phyloP scores from a whole-genome alignment of 1,284 basidiomycete species.

The Leccinum laetum region DNA sequence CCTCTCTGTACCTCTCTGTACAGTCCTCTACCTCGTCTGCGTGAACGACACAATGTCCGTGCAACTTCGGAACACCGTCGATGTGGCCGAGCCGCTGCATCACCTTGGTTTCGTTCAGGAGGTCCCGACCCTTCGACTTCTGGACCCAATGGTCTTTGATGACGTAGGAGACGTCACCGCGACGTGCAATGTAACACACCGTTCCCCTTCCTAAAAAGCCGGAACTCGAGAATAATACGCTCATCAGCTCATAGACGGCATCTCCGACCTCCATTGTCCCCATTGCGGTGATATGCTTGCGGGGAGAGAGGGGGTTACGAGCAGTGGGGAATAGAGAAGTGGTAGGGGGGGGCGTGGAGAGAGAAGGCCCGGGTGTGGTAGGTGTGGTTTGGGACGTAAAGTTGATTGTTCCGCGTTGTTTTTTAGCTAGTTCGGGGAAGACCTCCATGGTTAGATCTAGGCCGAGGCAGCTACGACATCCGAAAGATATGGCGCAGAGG shows the following conservation, averaged over 20 bases:
- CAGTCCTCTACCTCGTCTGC: neutral
- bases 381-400: neutral
- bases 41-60: neutral
- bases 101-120: neutral
- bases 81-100: neutral
- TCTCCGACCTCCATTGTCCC: neutral
- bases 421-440: neutral
- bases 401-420: too few species aligned
- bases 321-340: neutral
- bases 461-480: neutral
- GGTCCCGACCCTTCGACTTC: neutral
- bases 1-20: neutral
- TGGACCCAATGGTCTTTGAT: slow-evolving; percentile 5
- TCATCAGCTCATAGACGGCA: neutral
- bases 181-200: neutral
- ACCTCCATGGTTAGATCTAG: neutral
- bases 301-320: neutral
- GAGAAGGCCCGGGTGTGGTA: neutral
- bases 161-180: neutral
- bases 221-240: slow-evolving; percentile 2
- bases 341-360: neutral
- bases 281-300: neutral
- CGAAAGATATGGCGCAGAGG: neutral
- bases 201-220: slow-evolving; percentile 2
- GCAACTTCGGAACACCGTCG: neutral